Conservation (phyloP, 352 stramenopile genomes). For the Globisporangium abappressorium region DNA sequence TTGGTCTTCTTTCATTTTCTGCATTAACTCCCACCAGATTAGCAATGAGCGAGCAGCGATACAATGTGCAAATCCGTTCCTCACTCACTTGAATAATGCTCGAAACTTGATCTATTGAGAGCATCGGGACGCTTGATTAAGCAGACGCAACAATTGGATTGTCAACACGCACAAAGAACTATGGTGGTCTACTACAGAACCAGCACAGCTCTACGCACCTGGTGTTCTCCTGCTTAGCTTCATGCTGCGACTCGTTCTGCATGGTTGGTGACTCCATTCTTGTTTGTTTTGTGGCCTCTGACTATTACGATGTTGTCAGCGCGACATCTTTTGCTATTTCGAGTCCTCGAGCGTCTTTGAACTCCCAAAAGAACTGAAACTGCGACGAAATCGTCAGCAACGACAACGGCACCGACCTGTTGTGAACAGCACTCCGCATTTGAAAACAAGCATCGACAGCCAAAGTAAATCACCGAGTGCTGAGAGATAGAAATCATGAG, state of each 20-base stretch:
- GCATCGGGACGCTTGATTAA: conserved; percentile 15
- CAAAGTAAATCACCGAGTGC: background rate
- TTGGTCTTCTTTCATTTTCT: conserved; percentile 41
- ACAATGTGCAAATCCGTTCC: background rate
- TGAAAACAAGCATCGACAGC: background rate
- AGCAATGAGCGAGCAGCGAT: background rate
- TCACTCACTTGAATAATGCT: conserved; percentile 23
- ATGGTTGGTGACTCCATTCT: background rate
- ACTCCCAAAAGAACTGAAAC: background rate
- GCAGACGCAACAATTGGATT: no score
- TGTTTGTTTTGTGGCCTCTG: background rate
- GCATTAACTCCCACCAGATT: background rate
- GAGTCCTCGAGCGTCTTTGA: background rate
- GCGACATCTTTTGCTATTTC: background rate
- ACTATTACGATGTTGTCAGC: background rate
- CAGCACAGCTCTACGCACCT: background rate
- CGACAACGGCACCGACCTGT: no score
- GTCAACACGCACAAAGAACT: no score
- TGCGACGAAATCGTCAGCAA: background rate
- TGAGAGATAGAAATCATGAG: conserved; percentile 19
- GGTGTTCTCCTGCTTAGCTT: background rate
- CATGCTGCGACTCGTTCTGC: background rate
- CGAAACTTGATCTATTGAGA: conserved; percentile 27
- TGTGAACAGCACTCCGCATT: background rate
- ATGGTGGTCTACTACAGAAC: no score